These are phyloP conservation scores for Serendipita sp. DNA, from an alignment of 768 basidiomycete species.

Conservation along the genomic window DNA sequence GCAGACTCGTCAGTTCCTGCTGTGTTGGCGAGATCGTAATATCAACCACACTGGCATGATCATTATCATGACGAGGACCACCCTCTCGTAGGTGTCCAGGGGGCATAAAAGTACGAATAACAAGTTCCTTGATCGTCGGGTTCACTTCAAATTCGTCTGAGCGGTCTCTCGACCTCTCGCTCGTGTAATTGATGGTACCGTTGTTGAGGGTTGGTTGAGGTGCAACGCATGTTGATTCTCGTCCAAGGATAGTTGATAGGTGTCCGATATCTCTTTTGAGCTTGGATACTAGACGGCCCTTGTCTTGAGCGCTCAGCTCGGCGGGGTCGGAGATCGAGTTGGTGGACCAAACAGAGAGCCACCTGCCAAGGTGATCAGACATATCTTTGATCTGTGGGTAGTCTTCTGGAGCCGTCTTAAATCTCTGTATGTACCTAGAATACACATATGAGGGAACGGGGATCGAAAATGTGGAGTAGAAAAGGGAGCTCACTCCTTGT, in stretches of 20 bases:
- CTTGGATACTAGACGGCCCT: background rate
- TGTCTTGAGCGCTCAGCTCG: background rate
- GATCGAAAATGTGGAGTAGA: too few species aligned
- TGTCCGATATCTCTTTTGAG: background rate
- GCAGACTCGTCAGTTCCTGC: constrained; percentile 35
- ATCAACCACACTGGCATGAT: constrained; percentile 33
- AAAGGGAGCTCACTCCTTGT: constrained; percentile 31
- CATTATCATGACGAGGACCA: constrained; percentile 56
- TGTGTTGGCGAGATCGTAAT: constrained; percentile 58
- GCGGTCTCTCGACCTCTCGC: constrained; percentile 15
- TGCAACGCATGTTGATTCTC: background rate
- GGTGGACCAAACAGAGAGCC: background rate
- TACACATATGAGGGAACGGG: background rate
- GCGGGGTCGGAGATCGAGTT: background rate
- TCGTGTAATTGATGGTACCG: constrained; percentile 20
- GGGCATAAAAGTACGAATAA: constrained; percentile 22
- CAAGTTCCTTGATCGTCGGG: background rate
- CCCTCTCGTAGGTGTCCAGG: constrained; percentile 33
- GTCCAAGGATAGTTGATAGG: background rate
- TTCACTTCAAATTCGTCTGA: too few species aligned
- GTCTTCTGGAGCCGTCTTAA: background rate
- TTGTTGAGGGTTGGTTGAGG: background rate
- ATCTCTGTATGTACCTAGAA: background rate
- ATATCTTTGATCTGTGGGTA: background rate
- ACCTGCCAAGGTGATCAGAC: background rate